Evolutionary conservation across 1,284 basidiomycete species (phyloP).

Genomic region (Tilletiaria anomala): DNA sequence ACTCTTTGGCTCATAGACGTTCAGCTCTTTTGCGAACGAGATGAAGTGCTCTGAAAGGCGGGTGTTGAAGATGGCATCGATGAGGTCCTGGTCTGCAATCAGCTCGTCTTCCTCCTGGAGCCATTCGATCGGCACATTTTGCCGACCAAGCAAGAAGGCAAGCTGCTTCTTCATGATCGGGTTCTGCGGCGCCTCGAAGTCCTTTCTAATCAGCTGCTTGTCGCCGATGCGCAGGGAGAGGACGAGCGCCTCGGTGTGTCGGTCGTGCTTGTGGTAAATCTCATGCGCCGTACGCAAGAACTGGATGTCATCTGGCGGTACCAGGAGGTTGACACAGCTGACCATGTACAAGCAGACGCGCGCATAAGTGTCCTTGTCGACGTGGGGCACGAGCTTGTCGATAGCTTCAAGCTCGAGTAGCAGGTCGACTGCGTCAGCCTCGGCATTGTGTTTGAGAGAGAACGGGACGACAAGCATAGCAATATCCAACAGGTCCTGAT

Average conservation of each 20-base stretch:
- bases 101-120: constrained; percentile 50
- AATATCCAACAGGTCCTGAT: constrained; percentile 58
- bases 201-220: constrained; percentile 52
- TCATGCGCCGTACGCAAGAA: constrained; percentile 81
- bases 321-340: constrained; percentile 76
- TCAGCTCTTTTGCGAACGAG: constrained; percentile 86
- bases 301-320: constrained; percentile 78
- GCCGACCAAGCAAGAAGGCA: constrained; percentile 79
- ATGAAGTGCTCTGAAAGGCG: constrained; percentile 57
- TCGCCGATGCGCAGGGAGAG: constrained; percentile 78
- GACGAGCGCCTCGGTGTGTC: constrained; percentile 80
- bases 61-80: constrained; percentile 62
- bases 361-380: constrained; percentile 61
- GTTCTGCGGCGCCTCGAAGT: constrained; percentile 35
- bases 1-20: constrained; percentile 73
- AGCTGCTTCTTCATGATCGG: constrained; percentile 78
- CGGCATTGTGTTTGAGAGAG: constrained; percentile 84
- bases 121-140: constrained; percentile 85
- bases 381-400: constrained; percentile 43
- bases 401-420: constrained; percentile 89
- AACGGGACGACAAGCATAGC: constrained; percentile 80
- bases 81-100: constrained; percentile 46
- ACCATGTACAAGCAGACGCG: constrained; percentile 98
- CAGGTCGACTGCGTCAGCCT: constrained; percentile 94
- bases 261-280: constrained; percentile 75